phyloP scores from a whole-genome alignment of 441 rosid species.

The Gossypium davidsonii region DNA sequence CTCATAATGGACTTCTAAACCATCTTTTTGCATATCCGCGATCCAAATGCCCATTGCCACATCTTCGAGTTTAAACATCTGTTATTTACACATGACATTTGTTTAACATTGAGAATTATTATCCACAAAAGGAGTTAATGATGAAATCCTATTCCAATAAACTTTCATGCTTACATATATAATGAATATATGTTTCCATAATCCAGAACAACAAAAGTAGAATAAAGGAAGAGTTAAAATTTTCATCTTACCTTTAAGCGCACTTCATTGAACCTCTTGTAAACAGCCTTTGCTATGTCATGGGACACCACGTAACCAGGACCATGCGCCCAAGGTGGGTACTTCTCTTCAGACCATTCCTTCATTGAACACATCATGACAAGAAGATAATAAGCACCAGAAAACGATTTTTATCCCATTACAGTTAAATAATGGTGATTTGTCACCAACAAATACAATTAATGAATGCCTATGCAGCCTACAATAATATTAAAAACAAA shows the following conservation, averaged over 20 bases:
- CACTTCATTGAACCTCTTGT: constrained; percentile 49
- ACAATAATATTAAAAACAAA: not conserved
- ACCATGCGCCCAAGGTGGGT: constrained; percentile 98
- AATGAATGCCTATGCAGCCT: not conserved
- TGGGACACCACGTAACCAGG: constrained; percentile 84
- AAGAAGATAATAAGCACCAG: not conserved
- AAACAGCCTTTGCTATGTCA: constrained; percentile 73
- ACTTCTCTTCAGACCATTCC: constrained; percentile 84
- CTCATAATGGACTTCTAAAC: constrained; percentile 56
- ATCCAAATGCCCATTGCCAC: constrained; percentile 99
- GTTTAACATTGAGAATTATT: not conserved
- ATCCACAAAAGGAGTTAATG: not conserved
- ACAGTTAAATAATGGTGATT: not conserved
- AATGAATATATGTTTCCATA: not conserved
- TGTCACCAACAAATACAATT: not conserved
- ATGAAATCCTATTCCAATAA: not conserved
- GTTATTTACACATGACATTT: constrained; percentile 11
- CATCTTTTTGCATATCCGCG: constrained; percentile 54
- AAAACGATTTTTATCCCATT: not conserved
- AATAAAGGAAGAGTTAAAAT: not conserved
- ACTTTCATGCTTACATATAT: not conserved
- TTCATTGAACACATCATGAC: constrained; percentile 16
- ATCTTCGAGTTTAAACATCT: constrained; percentile 98
- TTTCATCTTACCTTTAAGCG: constrained; percentile 54
- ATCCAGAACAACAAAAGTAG: not conserved